Evolutionary conservation across 176 grass and related monocot genomes (phyloP), one percentile per base, ranked within the genome.

Genomic region (Paspalum notatum): DNA sequence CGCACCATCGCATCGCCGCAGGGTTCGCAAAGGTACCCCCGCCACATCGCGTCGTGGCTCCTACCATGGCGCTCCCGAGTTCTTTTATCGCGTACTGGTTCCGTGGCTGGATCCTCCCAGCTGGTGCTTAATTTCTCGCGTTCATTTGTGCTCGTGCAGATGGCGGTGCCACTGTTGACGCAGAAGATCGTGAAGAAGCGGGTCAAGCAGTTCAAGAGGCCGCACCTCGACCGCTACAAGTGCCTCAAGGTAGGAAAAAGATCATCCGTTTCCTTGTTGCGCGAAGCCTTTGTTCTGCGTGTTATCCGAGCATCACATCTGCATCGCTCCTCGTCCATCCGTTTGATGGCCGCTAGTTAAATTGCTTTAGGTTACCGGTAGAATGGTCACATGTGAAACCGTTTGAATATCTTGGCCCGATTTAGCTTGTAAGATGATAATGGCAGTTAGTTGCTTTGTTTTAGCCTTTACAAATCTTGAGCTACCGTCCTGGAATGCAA

Each of bases 121-220:
- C 43, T 62, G 24, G 16, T 62, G 75, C 5, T 8, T 39, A 37
- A 38, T 48, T 64, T 45, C 26, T 51, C 26, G 7, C 7, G 59
- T 47, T 55, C 46, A 4, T 8, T 63, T 18, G 3, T 51, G 59
- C 59, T 51, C 9, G 2, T 51, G 14, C 24, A 87, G 81, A 92
- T 95, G 92, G 92, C 89, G 74, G 89, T 91, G 12, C 92, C 92
- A 22, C 46, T 91, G 74, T 24, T 95, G 64, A 83, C 84, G 56
- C 87, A 63, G 81, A 87, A 87, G 92, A 95, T 95, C 77, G 89
- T 95, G 75, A 95, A 95, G 89, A 95, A 95, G 92, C 72, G 92
- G 59, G 60, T 91, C 48, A 95, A 95, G 87, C 64, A 87, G 20
- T 95, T 95, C 86, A 92, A 95, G 92, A 95, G 89, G 84, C 68